A percentile compares a stretch with the other conserved stretches of the same genome.
Conservation (phyloP, 768 basidiomycete genomes). For the Leucosporidium scottii region DNA sequence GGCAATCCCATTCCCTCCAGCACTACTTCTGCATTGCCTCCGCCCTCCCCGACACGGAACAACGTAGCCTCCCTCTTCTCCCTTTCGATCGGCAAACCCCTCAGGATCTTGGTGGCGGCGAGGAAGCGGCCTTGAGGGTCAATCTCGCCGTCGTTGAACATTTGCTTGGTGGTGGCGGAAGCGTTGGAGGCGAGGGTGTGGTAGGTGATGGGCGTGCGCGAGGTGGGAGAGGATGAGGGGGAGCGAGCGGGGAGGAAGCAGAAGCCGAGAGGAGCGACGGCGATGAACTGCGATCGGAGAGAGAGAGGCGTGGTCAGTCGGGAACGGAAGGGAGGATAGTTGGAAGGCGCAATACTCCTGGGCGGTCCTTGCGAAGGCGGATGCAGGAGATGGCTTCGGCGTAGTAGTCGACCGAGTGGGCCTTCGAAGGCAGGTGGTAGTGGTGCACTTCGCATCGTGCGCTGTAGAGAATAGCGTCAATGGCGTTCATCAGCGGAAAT, state of each 20-base stretch:
- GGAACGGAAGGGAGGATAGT: too few relatives aligned
- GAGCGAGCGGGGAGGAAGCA: conserved; percentile 1
- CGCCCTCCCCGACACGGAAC: background rate
- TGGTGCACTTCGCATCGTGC: conserved; percentile 7
- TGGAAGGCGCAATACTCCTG: background rate
- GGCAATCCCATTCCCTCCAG: conserved; percentile 7
- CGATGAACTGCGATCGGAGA: conserved; percentile 3
- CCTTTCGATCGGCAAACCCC: conserved; percentile 3
- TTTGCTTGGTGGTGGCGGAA: background rate
- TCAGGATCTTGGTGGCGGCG: conserved; percentile 9
- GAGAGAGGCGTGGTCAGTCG: too few relatives aligned
- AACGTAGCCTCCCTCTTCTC: conserved; percentile 3
- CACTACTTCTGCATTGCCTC: background rate
- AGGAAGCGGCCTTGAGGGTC: conserved; percentile 1
- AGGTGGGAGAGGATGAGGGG: background rate
- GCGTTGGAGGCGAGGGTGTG: background rate
- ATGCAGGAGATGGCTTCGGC: conserved; percentile 4
- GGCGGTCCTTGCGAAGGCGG: conserved; percentile 3
- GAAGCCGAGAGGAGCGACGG: conserved; percentile 5
- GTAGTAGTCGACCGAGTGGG: conserved; percentile 13
- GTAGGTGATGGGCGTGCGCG: conserved; percentile 2
- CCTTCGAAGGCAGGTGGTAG: background rate
- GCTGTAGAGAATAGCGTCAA: too few relatives aligned
- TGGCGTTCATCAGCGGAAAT: too few relatives aligned
- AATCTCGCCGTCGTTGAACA: conserved; percentile 17